These are phyloP conservation scores for Litchi chinensis DNA, from an alignment of 345 rosid species.

Conservation along the genomic window DNA sequence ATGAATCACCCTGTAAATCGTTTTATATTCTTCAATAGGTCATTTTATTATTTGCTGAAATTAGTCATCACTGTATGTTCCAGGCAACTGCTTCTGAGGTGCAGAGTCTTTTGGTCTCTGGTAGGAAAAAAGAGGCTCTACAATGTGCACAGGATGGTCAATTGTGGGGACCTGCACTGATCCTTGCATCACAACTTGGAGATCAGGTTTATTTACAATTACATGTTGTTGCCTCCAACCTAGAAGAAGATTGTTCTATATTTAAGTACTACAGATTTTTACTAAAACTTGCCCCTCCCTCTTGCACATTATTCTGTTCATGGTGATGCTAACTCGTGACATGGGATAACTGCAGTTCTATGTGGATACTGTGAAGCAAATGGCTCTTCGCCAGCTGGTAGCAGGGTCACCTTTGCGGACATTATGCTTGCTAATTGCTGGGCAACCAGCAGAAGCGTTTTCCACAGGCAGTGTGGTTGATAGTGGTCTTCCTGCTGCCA, in stretches of 20 bases:
- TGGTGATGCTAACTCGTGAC: conserved; percentile 17
- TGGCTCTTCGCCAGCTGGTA: conserved; percentile 90
- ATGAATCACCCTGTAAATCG: conserved; percentile 5
- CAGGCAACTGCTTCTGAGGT: conserved; percentile 94
- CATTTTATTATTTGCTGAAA: conserved; percentile 20
- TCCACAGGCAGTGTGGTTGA: conserved; percentile 41
- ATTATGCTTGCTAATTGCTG: conserved; percentile 93
- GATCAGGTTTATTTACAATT: conserved; percentile 66
- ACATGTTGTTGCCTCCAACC: neutral
- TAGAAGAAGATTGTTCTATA: conserved; percentile 13
- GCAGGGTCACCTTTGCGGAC: conserved; percentile 98
- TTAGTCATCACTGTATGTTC: conserved; percentile 21
- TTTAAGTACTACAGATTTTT: conserved; percentile 13
- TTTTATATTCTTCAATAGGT: neutral
- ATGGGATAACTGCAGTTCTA: conserved; percentile 67
- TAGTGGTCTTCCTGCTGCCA: conserved; percentile 41
- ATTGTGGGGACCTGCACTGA: conserved; percentile 99
- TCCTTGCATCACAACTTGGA: conserved; percentile 93
- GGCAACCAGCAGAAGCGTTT: conserved; percentile 94
- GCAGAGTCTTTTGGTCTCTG: conserved; percentile 93
- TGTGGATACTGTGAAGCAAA: conserved; percentile 87
- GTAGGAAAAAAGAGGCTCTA: conserved; percentile 84
- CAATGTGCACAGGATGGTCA: conserved; percentile 90
- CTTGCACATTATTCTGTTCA: conserved; percentile 1
- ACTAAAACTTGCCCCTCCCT: conserved; percentile 5